Percentiles rank a stretch among this genome's conserved stretches.
phyloP scores from a whole-genome alignment of 2,329 filamentous ascomycete genomes.

The Fusarium xylarioides region DNA sequence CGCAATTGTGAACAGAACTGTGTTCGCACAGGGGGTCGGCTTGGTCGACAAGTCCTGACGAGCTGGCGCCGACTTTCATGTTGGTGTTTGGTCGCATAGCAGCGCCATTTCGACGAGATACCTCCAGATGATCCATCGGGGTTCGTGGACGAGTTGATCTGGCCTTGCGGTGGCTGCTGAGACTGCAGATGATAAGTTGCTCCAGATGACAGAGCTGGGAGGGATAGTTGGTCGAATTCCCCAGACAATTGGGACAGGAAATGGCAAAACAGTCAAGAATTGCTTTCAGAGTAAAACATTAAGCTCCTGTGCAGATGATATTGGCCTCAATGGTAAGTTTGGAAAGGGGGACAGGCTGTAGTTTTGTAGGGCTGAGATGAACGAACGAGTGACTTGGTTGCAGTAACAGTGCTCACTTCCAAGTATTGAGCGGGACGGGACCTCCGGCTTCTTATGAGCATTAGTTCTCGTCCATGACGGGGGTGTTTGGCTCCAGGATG shows the following conservation, averaged over 20 bases:
- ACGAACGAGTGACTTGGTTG: constrained; percentile 7
- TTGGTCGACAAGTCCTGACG: constrained; percentile 26
- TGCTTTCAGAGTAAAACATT: background rate
- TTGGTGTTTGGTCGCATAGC: constrained; percentile 7
- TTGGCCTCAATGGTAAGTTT: background rate
- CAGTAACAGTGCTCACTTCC: constrained; percentile 8
- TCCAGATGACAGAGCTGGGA: background rate
- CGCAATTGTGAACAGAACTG: constrained; percentile 38
- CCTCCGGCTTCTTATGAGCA: constrained; percentile 36
- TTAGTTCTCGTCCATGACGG: constrained; percentile 13
- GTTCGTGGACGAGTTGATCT: background rate
- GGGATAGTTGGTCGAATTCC: background rate
- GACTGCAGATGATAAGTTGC: background rate
- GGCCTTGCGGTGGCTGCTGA: background rate
- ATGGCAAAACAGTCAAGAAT: background rate
- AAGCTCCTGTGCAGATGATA: background rate
- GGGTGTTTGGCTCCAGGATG: constrained; percentile 8
- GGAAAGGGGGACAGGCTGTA: background rate
- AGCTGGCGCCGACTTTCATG: background rate
- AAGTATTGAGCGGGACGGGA: constrained; percentile 35
- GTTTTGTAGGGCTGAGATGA: constrained; percentile 39
- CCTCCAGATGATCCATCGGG: constrained; percentile 5
- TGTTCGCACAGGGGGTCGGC: constrained; percentile 40
- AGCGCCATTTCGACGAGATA: background rate
- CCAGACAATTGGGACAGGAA: background rate